Conservation (phyloP, 192 early-diverging fungal species). For the Haplosporangium gracile region DNA sequence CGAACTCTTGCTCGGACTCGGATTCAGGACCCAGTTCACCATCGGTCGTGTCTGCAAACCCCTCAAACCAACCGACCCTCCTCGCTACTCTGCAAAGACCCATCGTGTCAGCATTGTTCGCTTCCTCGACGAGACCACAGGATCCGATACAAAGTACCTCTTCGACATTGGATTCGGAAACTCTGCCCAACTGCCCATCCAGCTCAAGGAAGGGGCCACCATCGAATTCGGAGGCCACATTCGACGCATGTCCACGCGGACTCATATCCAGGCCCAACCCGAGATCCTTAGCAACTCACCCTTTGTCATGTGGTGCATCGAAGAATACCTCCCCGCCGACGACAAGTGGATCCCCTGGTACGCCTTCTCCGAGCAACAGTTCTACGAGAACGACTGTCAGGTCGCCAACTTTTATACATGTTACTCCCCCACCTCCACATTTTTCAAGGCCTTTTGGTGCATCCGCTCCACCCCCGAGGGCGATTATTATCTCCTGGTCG, state of each 20-base stretch:
- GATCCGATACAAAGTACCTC: constrained; percentile 16
- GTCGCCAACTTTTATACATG: constrained; percentile 17
- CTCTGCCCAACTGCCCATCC: constrained; percentile 16
- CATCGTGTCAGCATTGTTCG: constrained; percentile 30
- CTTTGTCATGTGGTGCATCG: constrained; percentile 17
- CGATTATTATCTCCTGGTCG: neutral
- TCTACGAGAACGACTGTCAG: constrained; percentile 13
- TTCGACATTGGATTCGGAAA: constrained; percentile 38
- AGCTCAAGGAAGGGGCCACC: constrained; percentile 17
- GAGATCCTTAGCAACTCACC: constrained; percentile 20
- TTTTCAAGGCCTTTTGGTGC: constrained; percentile 24
- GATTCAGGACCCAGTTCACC: constrained; percentile 22
- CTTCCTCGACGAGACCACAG: constrained; percentile 6
- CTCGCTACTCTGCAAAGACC: neutral
- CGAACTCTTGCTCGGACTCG: constrained; percentile 18
- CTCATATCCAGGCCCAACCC: constrained; percentile 14
- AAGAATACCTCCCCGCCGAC: constrained; percentile 18
- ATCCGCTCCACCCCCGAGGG: constrained; percentile 27
- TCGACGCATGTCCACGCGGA: constrained; percentile 11
- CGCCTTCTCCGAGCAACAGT: constrained; percentile 20
- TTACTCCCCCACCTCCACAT: constrained; percentile 14
- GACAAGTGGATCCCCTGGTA: constrained; percentile 27
- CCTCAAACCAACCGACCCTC: constrained; percentile 2
- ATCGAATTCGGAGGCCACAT: constrained; percentile 29
- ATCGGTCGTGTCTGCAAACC: constrained; percentile 40